A percentile compares a stretch with the other conserved stretches of the same genome.
These are phyloP conservation scores for Phlebopus sp. DNA, from an alignment of 1,284 basidiomycete genomes.

Conservation along the genomic window DNA sequence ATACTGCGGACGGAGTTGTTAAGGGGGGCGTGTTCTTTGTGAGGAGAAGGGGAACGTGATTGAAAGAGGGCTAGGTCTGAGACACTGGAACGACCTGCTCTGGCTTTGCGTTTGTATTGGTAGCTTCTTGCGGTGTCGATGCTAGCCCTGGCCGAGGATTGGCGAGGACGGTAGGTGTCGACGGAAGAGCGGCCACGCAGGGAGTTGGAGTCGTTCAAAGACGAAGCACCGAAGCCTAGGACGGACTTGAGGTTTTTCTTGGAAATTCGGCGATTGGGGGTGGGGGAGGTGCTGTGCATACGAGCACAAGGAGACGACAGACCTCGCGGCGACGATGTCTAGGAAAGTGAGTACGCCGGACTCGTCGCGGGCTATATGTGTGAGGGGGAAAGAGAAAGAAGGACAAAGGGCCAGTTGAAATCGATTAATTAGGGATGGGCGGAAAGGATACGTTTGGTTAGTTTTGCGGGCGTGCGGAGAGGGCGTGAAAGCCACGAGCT, in stretches of 20 bases:
- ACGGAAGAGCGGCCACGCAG: conserved; percentile 28
- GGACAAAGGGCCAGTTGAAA: conserved; percentile 24
- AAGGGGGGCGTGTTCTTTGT: conserved; percentile 31
- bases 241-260: conserved; percentile 43
- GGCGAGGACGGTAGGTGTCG: conserved; percentile 25
- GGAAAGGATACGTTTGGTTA: conserved; percentile 22
- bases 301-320: conserved; percentile 26
- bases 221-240: conserved; percentile 36
- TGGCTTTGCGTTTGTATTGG: conserved; percentile 25
- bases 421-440: conserved; percentile 34
- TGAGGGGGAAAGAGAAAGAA: conserved; percentile 18
- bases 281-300: conserved; percentile 41
- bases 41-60: conserved; percentile 28
- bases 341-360: conserved; percentile 18
- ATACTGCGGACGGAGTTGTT: conserved; percentile 32
- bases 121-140: conserved; percentile 32
- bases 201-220: conserved; percentile 31
- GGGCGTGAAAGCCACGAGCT: conserved; percentile 37
- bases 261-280: conserved; percentile 32
- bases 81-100: conserved; percentile 32
- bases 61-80: conserved; percentile 39
- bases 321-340: conserved; percentile 18
- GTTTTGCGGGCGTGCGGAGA: conserved; percentile 31
- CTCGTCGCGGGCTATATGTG: conserved; percentile 23
- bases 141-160: conserved; percentile 28